Conservation (phyloP, 2,329 filamentous ascomycete species). For the Truncatella angustata region DNA sequence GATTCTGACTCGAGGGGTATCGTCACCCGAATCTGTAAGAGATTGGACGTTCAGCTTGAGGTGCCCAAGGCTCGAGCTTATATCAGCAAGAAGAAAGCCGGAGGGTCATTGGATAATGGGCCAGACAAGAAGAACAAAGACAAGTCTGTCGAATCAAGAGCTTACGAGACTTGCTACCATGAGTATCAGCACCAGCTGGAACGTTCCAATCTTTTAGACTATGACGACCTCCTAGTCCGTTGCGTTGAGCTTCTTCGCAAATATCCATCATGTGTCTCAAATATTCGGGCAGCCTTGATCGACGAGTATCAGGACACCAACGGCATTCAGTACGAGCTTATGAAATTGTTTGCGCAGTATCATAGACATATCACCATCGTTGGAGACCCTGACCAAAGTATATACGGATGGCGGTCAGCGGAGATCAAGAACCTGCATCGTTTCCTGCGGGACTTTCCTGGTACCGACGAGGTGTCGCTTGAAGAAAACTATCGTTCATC, state of each 20-base stretch:
- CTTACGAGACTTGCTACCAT: constrained; percentile 63
- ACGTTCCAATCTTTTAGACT: constrained; percentile 82
- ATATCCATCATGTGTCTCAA: constrained; percentile 78
- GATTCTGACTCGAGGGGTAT: constrained; percentile 76
- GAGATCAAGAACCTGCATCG: constrained; percentile 85
- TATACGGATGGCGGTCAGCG: constrained; percentile 92
- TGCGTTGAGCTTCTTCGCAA: constrained; percentile 75
- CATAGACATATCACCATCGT: constrained; percentile 85
- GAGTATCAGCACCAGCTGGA: constrained; percentile 78
- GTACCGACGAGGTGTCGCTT: constrained; percentile 78
- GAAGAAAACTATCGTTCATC: constrained; percentile 96
- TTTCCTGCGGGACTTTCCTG: constrained; percentile 72
- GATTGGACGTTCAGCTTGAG: constrained; percentile 66
- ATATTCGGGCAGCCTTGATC: constrained; percentile 87
- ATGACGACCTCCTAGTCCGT: constrained; percentile 84
- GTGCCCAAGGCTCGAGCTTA: constrained; percentile 67
- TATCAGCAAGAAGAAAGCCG: constrained; percentile 69
- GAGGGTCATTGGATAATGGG: constrained; percentile 41
- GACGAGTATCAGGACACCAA: constrained; percentile 99
- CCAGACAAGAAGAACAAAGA: constrained; percentile 37
- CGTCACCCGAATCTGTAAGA: constrained; percentile 78
- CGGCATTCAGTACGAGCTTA: constrained; percentile 88
- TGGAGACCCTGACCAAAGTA: constrained; percentile 95
- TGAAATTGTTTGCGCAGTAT: constrained; percentile 78
- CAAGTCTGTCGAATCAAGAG: constrained; percentile 48